Evolutionary conservation across 2,329 filamentous ascomycete genomes (phyloP).

Genomic region (Fusarium palustre): DNA sequence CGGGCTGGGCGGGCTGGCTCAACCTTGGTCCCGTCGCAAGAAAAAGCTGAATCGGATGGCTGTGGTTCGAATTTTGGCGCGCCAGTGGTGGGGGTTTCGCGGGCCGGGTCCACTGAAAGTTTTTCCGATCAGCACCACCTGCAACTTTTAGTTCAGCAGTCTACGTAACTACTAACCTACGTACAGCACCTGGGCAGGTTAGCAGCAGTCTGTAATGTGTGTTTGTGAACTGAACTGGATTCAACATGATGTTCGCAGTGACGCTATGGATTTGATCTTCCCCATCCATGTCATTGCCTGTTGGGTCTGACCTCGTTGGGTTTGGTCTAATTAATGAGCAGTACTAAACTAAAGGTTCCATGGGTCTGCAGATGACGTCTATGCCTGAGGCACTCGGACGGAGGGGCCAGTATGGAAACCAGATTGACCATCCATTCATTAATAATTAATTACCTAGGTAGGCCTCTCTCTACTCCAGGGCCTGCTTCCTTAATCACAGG

Average conservation of each 20-base stretch:
- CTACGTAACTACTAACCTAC: background rate
- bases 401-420: constrained; percentile 1
- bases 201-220: background rate
- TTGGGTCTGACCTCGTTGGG: background rate
- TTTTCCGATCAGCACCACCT: constrained; percentile 44
- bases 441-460: background rate
- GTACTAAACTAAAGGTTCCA: background rate
- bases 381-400: constrained; percentile 31
- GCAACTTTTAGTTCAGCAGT: constrained; percentile 13
- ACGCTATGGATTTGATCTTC: constrained; percentile 1
- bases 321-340: background rate
- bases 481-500: background rate
- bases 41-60: constrained; percentile 48
- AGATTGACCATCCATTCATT: background rate
- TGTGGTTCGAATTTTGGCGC: constrained; percentile 49
- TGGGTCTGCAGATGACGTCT: constrained; percentile 15
- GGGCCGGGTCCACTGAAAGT: constrained; percentile 47
- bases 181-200: background rate
- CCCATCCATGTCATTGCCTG: background rate
- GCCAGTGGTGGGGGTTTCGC: constrained; percentile 33
- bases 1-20: constrained; percentile 38
- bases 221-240: constrained; percentile 2
- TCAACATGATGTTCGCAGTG: background rate
- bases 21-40: constrained; percentile 48
- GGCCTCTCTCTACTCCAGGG: background rate